A percentile compares a stretch with the other conserved stretches of the same genome.
phyloP scores from a whole-genome alignment of 768 basidiomycete species.

The Scleroderma citrinum region DNA sequence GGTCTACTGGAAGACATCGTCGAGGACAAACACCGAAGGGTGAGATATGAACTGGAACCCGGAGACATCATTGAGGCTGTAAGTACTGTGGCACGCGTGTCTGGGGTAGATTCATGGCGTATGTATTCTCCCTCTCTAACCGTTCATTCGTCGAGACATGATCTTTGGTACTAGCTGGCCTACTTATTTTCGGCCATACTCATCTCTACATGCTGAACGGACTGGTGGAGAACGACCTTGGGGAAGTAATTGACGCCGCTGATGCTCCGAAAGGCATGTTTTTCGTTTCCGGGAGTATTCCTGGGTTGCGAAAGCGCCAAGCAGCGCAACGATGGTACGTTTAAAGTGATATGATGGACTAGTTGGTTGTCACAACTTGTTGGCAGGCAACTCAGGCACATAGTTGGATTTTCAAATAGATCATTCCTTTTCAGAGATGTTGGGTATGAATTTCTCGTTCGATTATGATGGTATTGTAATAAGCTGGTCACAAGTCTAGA shows the following conservation, averaged over 20 bases:
- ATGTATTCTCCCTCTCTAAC: background rate
- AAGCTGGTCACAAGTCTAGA: slow-evolving; percentile 54
- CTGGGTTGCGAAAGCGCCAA: slow-evolving; percentile 76
- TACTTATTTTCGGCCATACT: slow-evolving; percentile 79
- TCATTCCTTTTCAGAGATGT: slow-evolving; percentile 89
- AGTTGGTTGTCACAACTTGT: slow-evolving; percentile 3
- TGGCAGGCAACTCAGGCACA: slow-evolving; percentile 69
- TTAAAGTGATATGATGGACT: background rate
- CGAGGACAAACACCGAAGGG: slow-evolving; percentile 84
- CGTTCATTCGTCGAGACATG: no score
- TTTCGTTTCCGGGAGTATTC: slow-evolving; percentile 78
- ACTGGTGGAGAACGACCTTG: slow-evolving; percentile 77
- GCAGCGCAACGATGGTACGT: slow-evolving; percentile 77
- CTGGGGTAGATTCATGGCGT: slow-evolving; percentile 92
- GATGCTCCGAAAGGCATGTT: slow-evolving; percentile 80
- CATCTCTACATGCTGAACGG: slow-evolving; percentile 91
- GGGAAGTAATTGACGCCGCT: slow-evolving; percentile 82
- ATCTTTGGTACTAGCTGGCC: no score
- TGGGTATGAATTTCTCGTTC: slow-evolving; percentile 49
- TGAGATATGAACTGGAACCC: slow-evolving; percentile 81
- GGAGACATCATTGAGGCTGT: slow-evolving; percentile 88
- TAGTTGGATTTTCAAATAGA: slow-evolving; percentile 73
- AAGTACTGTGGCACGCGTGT: slow-evolving; percentile 79
- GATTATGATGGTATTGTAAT: background rate
- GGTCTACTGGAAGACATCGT: slow-evolving; percentile 69